Conservation (phyloP, 805 yeast species). For the Cyberlindnera meyerae region DNA sequence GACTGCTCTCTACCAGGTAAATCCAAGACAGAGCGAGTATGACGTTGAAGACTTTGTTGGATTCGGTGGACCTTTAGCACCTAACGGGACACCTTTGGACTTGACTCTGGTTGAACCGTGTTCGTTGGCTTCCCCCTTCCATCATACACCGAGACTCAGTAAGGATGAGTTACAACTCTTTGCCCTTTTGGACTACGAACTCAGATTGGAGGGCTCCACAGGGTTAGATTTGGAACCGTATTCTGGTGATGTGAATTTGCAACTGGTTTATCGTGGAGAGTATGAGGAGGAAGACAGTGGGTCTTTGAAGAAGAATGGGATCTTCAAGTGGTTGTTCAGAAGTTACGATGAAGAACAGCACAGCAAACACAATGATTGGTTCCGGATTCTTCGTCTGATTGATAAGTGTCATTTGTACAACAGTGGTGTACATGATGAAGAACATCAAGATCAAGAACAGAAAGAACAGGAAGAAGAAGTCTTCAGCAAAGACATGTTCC, state of each 20-base stretch:
- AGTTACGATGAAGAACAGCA: slow-evolving; percentile 5
- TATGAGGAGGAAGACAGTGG: slow-evolving; percentile 4
- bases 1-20: no score
- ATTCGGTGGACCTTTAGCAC: slow-evolving; percentile 19
- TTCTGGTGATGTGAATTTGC: slow-evolving; percentile 12
- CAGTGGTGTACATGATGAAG: no score
- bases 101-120: slow-evolving; percentile 15
- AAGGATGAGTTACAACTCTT: slow-evolving; percentile 21
- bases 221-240: slow-evolving; percentile 11
- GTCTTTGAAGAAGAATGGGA: background rate
- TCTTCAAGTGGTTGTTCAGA: slow-evolving; percentile 11
- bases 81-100: slow-evolving; percentile 19
- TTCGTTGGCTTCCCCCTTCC: slow-evolving; percentile 11
- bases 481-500: background rate
- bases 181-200: slow-evolving; percentile 21
- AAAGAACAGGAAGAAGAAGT: background rate
- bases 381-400: slow-evolving; percentile 11
- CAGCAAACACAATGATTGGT: slow-evolving; percentile 20
- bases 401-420: slow-evolving; percentile 2
- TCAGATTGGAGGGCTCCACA: slow-evolving; percentile 9
- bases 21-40: no score
- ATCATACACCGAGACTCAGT: slow-evolving; percentile 3
- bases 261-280: slow-evolving; percentile 5
- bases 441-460: background rate
- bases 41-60: slow-evolving; percentile 19